Evolutionary conservation across 805 yeast species (phyloP).

Genomic region (Candida ipomoeae): DNA sequence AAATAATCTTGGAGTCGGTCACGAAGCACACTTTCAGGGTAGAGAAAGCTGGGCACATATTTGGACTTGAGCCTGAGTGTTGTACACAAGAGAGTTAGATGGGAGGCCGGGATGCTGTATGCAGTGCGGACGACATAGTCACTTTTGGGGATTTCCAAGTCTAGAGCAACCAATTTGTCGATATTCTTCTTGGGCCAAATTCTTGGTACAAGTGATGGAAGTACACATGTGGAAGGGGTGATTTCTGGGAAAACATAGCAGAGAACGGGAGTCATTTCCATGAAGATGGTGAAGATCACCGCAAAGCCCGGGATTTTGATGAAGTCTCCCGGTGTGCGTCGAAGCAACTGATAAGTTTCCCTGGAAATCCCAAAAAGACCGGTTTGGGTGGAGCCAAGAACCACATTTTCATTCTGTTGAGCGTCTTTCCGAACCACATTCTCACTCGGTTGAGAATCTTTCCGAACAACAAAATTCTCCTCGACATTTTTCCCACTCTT

Average conservation of each 20-base stretch:
- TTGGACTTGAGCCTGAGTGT: conserved; percentile 36
- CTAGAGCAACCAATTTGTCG: conserved; percentile 2
- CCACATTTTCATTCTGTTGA: conserved; percentile 9
- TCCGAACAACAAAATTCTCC: background rate
- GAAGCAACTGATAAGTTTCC: conserved; percentile 45
- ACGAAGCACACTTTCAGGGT: conserved; percentile 36
- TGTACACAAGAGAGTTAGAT: conserved; percentile 33
- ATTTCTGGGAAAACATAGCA: conserved; percentile 53
- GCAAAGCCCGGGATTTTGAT: conserved; percentile 52
- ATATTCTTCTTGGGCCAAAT: conserved; percentile 23
- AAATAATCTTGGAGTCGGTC: conserved; percentile 33
- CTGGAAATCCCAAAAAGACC: conserved; percentile 41
- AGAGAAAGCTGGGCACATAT: conserved; percentile 37
- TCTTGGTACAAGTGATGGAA: conserved; percentile 43
- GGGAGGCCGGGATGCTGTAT: conserved; percentile 39
- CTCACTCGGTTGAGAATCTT: conserved; percentile 2
- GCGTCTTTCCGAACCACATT: conserved; percentile 2
- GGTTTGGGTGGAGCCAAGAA: conserved; percentile 14
- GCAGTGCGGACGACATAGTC: conserved; percentile 42
- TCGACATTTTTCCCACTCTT: conserved; percentile 13
- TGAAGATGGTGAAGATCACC: conserved; percentile 43
- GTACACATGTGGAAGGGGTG: conserved; percentile 55
- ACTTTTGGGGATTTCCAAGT: conserved; percentile 8
- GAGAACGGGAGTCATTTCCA: conserved; percentile 51
- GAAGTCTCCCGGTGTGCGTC: conserved; percentile 49